phyloP scores from a whole-genome alignment of 225 moss, liverwort and hornwort genomes.

The Takakia lepidozioides region DNA sequence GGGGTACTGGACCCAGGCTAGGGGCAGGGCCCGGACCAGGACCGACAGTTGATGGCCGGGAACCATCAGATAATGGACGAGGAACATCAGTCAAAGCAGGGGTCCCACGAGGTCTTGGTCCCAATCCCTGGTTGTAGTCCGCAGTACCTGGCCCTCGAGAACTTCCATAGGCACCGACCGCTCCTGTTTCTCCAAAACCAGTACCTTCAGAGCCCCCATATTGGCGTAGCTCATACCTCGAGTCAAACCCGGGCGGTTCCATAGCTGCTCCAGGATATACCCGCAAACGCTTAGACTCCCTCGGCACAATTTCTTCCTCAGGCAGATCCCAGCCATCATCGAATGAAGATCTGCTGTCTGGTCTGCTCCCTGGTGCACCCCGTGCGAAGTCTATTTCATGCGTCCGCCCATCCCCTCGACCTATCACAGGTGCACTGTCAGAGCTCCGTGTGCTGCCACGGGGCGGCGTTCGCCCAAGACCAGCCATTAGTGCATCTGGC shows the following conservation, averaged over 20 bases:
- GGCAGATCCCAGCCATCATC: conserved; percentile 80
- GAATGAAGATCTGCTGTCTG: conserved; percentile 47
- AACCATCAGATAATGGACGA: conserved; percentile 27
- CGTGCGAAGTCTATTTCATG: conserved; percentile 63
- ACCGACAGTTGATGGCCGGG: conserved; percentile 21
- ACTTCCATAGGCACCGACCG: conserved; percentile 36
- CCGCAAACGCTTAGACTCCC: conserved; percentile 79
- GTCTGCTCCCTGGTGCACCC: conserved; percentile 29
- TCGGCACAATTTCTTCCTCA: conserved; percentile 69
- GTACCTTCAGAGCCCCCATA: conserved; percentile 42
- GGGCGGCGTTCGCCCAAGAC: conserved; percentile 26
- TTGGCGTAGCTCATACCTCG: conserved; percentile 62
- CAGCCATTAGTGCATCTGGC: conserved; percentile 75
- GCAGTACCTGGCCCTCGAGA: conserved; percentile 31
- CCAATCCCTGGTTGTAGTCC: conserved; percentile 52
- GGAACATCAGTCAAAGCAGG: conserved; percentile 45
- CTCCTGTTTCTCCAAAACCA: conserved; percentile 32
- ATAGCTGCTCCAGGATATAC: conserved; percentile 46
- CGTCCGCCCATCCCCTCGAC: conserved; percentile 39
- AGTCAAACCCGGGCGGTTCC: conserved; percentile 47
- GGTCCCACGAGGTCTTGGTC: conserved; percentile 41
- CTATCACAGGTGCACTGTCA: conserved; percentile 44
- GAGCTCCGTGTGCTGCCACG: conserved; percentile 44
- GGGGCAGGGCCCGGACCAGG: conserved; percentile 31
- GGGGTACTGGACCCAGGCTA: conserved; percentile 21